A percentile compares a stretch with the other conserved stretches of the same genome.
These are phyloP conservation scores for Seiridium unicorne DNA, from an alignment of 2,329 filamentous ascomycete genomes.

Conservation along the genomic window DNA sequence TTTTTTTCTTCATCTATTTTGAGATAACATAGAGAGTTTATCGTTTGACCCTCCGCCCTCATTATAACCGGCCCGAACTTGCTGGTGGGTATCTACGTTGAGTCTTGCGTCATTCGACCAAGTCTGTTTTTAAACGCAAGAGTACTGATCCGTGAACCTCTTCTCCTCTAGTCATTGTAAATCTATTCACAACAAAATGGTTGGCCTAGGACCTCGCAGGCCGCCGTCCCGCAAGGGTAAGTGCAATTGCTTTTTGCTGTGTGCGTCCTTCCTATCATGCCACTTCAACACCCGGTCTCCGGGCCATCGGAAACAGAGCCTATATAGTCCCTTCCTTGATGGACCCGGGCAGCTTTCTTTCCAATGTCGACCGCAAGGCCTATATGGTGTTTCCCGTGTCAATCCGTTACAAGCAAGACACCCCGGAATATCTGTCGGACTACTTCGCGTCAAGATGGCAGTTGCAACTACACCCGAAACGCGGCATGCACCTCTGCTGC, in stretches of 20 bases:
- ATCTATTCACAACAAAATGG: conserved; percentile 37
- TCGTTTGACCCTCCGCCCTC: background rate
- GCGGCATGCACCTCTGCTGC: background rate
- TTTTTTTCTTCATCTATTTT: background rate
- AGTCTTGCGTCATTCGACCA: background rate
- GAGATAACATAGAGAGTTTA: background rate
- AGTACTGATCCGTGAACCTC: background rate
- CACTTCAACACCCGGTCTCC: background rate
- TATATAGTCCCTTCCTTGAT: background rate
- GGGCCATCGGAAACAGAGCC: background rate
- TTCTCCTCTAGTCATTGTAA: background rate
- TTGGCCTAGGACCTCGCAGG: conserved; percentile 49
- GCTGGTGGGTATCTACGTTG: background rate
- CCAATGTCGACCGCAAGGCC: background rate
- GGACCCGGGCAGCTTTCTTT: background rate
- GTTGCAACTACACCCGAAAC: background rate
- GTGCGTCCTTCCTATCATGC: conserved; percentile 3
- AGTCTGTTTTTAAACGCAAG: background rate
- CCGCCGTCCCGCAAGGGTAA: conserved; percentile 64
- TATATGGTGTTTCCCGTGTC: background rate
- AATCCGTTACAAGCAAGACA: too few species aligned
- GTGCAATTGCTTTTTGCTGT: conserved; percentile 30
- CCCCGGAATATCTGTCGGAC: background rate
- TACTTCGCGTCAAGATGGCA: background rate
- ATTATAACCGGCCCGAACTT: background rate